Evolutionary conservation across 148 eudicot genomes (phyloP), one percentile per base, ranked within the genome.

Genomic region (Rhododendron williamsianum): DNA sequence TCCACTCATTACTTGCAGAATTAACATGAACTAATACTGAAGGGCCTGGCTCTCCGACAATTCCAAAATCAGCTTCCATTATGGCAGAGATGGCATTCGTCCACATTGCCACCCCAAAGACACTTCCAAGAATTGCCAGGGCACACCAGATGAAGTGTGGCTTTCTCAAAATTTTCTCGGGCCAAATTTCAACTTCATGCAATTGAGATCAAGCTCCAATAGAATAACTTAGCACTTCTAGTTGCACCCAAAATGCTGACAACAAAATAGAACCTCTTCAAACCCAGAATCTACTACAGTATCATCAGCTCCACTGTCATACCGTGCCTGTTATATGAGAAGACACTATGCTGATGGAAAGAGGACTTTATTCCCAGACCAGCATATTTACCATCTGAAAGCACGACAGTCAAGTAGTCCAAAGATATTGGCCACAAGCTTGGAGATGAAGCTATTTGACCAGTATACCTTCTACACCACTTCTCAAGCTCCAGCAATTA

Each of bases 121-220:
- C 9, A 21, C 25, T 41, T 19, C 5, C 80, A 76, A 76, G 49
- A 76, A 76, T 38, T 2, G 78, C 5, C 11, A 74, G 23, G n/a
- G 78, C 46, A 74, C 78, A 74, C 78, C 45, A 74, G 78, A 45
- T 33, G 78, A 74, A 36, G 45, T 74, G 36, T 35, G 78, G 78
- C 46, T 35, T 74, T 36, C 46, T 19, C 45, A 13, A 74, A 74
- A 36, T 36, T 35, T 33, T 36, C 23, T 36, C 7, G 18, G 46
- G 41, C 78, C 18, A 73, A 73, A 72, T 5, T 35, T 35, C 35
- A 38, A 73, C 23, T 33, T 18, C n/a, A 74, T 36, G 43, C 78
- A 18, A 16, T 36, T 36, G n/a, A 36, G 23, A 35, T 74, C 78
- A 16, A 74, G n/a, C 23, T 36, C 21, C 78, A 33, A 33, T 15